Evolutionary conservation across 768 basidiomycete genomes (phyloP), one percentile per base, ranked within the genome.

Genomic region (Asterophora parasitica): DNA sequence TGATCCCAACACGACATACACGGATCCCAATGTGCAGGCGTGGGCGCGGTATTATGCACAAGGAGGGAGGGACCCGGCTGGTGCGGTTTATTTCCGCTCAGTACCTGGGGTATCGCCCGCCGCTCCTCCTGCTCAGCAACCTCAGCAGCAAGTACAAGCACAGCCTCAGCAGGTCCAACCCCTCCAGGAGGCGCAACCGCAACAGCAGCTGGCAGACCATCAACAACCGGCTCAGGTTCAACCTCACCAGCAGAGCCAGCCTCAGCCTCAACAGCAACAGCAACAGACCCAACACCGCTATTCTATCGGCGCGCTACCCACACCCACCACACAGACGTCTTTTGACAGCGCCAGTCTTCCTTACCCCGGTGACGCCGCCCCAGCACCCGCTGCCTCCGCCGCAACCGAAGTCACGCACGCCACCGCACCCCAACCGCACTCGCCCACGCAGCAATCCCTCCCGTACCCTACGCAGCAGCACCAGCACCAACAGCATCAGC

Each of bases 41-140:
- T 92, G 89, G 89, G 89, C 87, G 5, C 77, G 82, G 55, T 92
- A 92, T 64, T 92, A 92, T 60, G 82, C 83, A 0, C 79, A 83
- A 50, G 90, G 90, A 19, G 89, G 89, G 3, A 78, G 65, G 38
- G 89, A 91, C 49, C 63, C 72, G 0, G 80, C 85, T 4, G 90
- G 90, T 7, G 71, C 83, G 7, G 85, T 91, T 32, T 92, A 92
- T 66, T 92, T 92, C 57, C 65, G 85, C 41, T 81, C 79, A 2
- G 80, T 91, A 1, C 88, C 88, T 6, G 88, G 87, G 2, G 72
- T 91, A 36, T 83, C 78, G 56, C 80, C 79, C 17, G 54, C 58
- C 1, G 37, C 13, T 10, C 16, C 19, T 42, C 44, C 46, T 13
- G 8, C 8, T 8, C 53, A 48, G 31, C 59, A 55, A 53, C 44